phyloP scores from a whole-genome alignment of 2,329 filamentous ascomycete species.

The Ramularia collo-cygni region DNA sequence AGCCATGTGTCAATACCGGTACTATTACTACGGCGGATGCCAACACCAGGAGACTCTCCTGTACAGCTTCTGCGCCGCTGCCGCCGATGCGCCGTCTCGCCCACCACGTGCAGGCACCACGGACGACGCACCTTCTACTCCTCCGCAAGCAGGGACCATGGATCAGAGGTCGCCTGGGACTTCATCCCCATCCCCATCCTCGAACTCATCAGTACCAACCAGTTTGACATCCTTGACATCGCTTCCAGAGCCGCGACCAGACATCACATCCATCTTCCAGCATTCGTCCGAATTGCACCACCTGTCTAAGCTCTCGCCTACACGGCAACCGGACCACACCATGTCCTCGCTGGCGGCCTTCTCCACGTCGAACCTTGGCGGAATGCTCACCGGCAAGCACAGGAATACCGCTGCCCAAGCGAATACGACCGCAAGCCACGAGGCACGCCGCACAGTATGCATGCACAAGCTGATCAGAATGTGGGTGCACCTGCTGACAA shows the following conservation, averaged over 20 bases:
- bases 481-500: no score
- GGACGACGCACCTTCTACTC: slow-evolving; percentile 1
- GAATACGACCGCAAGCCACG: neutral
- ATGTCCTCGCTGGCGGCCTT: neutral
- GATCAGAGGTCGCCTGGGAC: neutral
- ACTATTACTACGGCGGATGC: slow-evolving; percentile 27
- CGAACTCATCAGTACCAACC: slow-evolving; percentile 8
- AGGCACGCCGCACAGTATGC: no score
- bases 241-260: slow-evolving; percentile 12
- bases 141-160: no score
- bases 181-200: slow-evolving; percentile 1
- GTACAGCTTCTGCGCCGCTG: slow-evolving; percentile 21
- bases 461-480: no score
- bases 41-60: slow-evolving; percentile 26
- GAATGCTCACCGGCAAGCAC: neutral
- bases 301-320: neutral
- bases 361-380: neutral
- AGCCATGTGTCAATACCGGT: slow-evolving; percentile 29
- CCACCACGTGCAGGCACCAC: neutral
- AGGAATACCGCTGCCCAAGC: slow-evolving; percentile 3
- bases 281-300: neutral
- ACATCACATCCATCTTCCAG: slow-evolving; percentile 10
- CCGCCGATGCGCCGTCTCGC: slow-evolving; percentile 6
- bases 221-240: slow-evolving; percentile 17
- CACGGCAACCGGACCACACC: neutral